Evolutionary conservation across 2,329 filamentous ascomycete species (phyloP).

Genomic region (Davidsoniella virescens): DNA sequence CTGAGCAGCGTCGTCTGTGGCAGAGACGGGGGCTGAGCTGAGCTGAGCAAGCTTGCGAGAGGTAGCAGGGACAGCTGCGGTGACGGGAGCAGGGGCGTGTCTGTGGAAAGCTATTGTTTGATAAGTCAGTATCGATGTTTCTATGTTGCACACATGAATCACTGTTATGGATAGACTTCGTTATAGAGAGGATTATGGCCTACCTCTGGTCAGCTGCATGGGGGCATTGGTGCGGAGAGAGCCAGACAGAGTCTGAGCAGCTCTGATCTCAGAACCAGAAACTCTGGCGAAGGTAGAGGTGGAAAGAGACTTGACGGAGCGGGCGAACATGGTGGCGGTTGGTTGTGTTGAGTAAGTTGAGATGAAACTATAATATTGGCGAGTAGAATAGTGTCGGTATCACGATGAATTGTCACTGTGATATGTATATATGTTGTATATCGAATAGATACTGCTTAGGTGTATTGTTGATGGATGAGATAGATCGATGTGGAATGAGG

Average conservation of each 20-base stretch:
- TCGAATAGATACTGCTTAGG: too few species aligned
- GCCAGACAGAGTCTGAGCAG: constrained; percentile 1
- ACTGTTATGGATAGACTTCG: background rate
- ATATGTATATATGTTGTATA: too few species aligned
- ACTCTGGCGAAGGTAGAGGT: constrained; percentile 1
- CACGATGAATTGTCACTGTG: too few species aligned
- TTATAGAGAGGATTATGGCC: background rate
- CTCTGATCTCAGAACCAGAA: background rate
- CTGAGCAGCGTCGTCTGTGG: constrained; percentile 2
- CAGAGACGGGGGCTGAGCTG: constrained; percentile 4
- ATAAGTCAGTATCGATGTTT: background rate
- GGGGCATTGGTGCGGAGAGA: background rate
- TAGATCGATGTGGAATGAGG: too few species aligned
- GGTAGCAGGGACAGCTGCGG: background rate
- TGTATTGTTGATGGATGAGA: too few species aligned
- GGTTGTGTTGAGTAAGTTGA: background rate
- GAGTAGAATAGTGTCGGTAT: too few species aligned
- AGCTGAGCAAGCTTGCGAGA: constrained; percentile 9
- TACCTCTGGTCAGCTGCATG: constrained; percentile 1
- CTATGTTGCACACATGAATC: background rate
- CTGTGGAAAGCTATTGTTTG: constrained; percentile 2
- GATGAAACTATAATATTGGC: too few species aligned
- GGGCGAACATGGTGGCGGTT: constrained; percentile 9
- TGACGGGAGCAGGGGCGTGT: background rate
- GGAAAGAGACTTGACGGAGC: constrained; percentile 8